A percentile compares a stretch with the other conserved stretches of the same genome.
These are phyloP conservation scores for Ogataea parapolymorpha DNA, from an alignment of 805 yeast genomes.

Conservation along the genomic window DNA sequence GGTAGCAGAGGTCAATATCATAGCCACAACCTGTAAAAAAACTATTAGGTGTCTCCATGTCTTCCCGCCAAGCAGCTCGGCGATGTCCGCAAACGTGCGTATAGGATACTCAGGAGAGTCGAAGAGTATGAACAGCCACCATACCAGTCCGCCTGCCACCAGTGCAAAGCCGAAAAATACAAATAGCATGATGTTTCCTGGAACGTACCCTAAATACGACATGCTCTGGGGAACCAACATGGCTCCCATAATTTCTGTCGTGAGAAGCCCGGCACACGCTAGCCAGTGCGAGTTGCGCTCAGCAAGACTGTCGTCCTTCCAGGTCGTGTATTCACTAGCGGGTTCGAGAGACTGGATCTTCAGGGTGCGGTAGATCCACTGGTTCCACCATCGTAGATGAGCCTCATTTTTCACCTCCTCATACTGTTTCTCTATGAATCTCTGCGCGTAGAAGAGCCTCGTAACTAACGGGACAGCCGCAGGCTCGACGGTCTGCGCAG, in stretches of 20 bases:
- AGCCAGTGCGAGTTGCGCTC: conserved; percentile 21
- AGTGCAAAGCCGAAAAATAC: conserved; percentile 30
- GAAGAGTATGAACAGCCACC: conserved; percentile 35
- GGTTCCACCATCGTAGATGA: conserved; percentile 6
- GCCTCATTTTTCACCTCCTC: conserved; percentile 8
- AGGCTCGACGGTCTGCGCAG: background rate
- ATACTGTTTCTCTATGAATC: conserved; percentile 16
- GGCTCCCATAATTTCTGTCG: conserved; percentile 26
- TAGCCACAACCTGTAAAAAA: conserved; percentile 37
- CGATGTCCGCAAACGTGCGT: conserved; percentile 40
- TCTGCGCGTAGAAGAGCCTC: conserved; percentile 21
- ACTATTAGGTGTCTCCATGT: conserved; percentile 31
- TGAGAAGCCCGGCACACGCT: conserved; percentile 19
- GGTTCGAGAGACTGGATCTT: conserved; percentile 9
- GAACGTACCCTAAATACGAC: conserved; percentile 17
- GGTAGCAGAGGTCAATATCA: conserved; percentile 42
- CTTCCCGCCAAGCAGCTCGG: conserved; percentile 37
- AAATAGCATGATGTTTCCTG: conserved; percentile 14
- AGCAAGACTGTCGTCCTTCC: conserved; percentile 18
- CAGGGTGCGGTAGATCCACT: conserved; percentile 4
- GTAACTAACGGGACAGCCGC: conserved; percentile 5
- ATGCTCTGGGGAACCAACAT: conserved; percentile 15
- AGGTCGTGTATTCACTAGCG: conserved; percentile 12
- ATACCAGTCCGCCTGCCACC: conserved; percentile 39
- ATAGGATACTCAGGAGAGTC: conserved; percentile 43